phyloP scores from a whole-genome alignment of 306 rosid genomes.

The Abrus pulchellus region DNA sequence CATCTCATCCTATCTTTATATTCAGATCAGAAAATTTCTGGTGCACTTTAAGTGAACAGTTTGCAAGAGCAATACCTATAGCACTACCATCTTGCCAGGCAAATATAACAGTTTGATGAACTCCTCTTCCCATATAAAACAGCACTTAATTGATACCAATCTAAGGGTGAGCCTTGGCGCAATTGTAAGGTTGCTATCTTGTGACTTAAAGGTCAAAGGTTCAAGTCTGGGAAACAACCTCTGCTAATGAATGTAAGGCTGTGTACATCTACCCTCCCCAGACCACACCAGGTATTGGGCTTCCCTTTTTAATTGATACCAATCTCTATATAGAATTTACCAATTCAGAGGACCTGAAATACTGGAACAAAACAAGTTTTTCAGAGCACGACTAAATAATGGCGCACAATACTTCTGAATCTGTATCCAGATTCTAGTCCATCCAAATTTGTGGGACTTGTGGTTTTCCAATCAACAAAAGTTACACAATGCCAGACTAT shows the following conservation, averaged over 20 bases:
- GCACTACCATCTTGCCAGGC: background rate
- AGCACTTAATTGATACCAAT: slow-evolving; percentile 13
- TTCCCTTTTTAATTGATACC: slow-evolving; percentile 3
- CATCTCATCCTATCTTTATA: slow-evolving; percentile 44
- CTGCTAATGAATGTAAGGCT: no score
- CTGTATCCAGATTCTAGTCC: slow-evolving; percentile 7
- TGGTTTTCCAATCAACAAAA: slow-evolving; percentile 36
- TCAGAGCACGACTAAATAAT: slow-evolving; percentile 18
- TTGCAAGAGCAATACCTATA: slow-evolving; percentile 39
- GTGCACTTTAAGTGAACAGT: slow-evolving; percentile 39
- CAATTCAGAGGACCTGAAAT: slow-evolving; percentile 19
- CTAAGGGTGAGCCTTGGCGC: background rate
- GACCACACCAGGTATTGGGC: no score
- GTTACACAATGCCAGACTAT: slow-evolving; percentile 19
- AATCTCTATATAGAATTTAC: slow-evolving; percentile 10
- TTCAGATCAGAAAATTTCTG: slow-evolving; percentile 37
- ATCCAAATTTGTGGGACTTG: slow-evolving; percentile 27
- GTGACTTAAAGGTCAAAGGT: no score
- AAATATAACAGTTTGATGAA: slow-evolving; percentile 15
- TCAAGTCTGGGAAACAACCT: no score
- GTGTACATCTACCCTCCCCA: no score
- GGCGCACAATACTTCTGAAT: slow-evolving; percentile 16
- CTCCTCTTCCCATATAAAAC: slow-evolving; percentile 19
- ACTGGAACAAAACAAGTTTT: slow-evolving; percentile 28
- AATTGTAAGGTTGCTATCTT: no score